These are phyloP conservation scores for Fusarium compactum DNA, from an alignment of 2,329 filamentous ascomycete genomes.

Conservation along the genomic window DNA sequence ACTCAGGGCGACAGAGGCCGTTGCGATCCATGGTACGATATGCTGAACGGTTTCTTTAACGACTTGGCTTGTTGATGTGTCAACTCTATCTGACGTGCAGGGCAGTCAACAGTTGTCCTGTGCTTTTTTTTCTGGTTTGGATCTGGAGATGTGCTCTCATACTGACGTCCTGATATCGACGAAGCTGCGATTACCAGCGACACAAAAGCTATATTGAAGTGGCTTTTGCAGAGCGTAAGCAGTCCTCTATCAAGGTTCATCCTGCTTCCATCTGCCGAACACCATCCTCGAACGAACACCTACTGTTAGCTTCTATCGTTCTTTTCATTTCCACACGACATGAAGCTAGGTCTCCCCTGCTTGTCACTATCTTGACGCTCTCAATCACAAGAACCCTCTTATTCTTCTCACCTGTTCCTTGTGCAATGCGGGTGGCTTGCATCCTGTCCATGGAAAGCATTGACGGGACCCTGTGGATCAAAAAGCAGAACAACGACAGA, in stretches of 20 bases:
- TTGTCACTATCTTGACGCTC: slow-evolving; percentile 28
- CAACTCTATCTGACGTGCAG: slow-evolving; percentile 30
- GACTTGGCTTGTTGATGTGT: slow-evolving; percentile 12
- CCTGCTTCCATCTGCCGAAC: neutral
- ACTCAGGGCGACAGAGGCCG: neutral
- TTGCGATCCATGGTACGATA: slow-evolving; percentile 19
- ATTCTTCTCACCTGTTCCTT: slow-evolving; percentile 14
- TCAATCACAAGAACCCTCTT: slow-evolving; percentile 3
- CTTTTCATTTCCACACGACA: slow-evolving; percentile 10
- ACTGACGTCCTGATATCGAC: neutral
- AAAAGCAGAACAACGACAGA: neutral
- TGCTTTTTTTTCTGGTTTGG: neutral
- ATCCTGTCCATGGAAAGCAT: slow-evolving; percentile 14
- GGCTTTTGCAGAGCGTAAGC: neutral
- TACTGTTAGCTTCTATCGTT: neutral
- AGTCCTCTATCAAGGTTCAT: neutral
- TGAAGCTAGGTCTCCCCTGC: slow-evolving; percentile 44
- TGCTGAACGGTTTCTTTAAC: neutral
- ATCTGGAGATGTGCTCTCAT: neutral
- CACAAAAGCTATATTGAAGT: neutral
- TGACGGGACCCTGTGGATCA: slow-evolving; percentile 42
- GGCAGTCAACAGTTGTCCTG: neutral
- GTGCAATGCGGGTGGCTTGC: slow-evolving; percentile 10
- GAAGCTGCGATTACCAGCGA: slow-evolving; percentile 7
- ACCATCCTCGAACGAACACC: neutral